Percentiles rank a stretch among this genome's conserved stretches.
phyloP scores from a whole-genome alignment of 805 yeast species.

The Teunomyces lycoperdinae region DNA sequence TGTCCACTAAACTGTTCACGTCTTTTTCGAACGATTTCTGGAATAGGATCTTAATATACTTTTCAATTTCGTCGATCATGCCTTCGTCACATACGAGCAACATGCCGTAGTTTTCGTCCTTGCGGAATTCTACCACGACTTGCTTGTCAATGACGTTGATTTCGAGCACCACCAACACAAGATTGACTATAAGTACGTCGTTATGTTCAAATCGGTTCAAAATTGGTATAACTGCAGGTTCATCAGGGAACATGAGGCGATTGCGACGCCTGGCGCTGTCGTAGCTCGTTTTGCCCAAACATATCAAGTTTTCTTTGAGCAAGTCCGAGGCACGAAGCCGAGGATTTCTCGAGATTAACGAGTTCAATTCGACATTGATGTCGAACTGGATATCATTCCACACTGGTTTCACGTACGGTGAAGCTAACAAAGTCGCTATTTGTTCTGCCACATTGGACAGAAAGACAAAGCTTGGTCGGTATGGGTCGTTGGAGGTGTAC shows the following conservation, averaged over 20 bases:
- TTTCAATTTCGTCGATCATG: constrained; percentile 22
- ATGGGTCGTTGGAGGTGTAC: constrained; percentile 19
- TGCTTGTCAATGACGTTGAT: constrained; percentile 17
- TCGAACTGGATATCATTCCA: constrained; percentile 6
- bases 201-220: constrained; percentile 7
- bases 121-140: constrained; percentile 20
- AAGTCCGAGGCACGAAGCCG: constrained; percentile 30
- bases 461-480: constrained; percentile 37
- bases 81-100: constrained; percentile 26
- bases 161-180: constrained; percentile 21
- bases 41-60: constrained; percentile 23
- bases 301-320: constrained; percentile 32
- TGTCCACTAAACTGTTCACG: neutral
- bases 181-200: constrained; percentile 34
- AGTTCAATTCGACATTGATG: constrained; percentile 34
- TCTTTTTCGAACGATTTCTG: constrained; percentile 9
- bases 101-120: constrained; percentile 30
- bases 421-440: constrained; percentile 8
- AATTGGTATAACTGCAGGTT: neutral
- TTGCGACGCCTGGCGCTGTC: neutral
- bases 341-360: constrained; percentile 29
- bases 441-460: constrained; percentile 34
- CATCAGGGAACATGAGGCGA: neutral
- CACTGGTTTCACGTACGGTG: neutral
- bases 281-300: constrained; percentile 15